Base-by-base conservation (phyloP, 352 stramenopile species). In the Globisporangium nunn region DNA sequence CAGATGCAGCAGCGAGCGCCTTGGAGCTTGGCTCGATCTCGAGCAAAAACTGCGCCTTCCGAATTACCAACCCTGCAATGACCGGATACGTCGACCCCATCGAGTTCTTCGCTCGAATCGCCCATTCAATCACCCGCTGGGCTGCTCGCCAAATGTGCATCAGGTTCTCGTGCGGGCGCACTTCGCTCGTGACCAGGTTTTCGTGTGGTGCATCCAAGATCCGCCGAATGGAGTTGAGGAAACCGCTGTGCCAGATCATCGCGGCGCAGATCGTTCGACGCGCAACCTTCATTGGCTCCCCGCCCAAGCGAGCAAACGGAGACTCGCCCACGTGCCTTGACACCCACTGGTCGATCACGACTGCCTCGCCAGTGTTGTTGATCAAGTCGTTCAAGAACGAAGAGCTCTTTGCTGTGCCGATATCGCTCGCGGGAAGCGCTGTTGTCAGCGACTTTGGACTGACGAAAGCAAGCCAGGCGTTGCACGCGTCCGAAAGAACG, bases 141-240 rank as follows among this genome's bases (percentile, higher is more conserved):
- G 87, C 74, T 35, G 87, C 82, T 45, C 87, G 75, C 87, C 87
- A 96, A n/a, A 95, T 91, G 56, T 93, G 80, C 78, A 93, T 93
- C 50, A 96, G 71, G 43, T 90, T 95, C n/a, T 93, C 81, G 50
- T 92, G 78, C 10, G 87, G 87, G 35, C 86, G 78, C 54, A 85
- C 55, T 54, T 93, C 85, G 56, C 84, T 90, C 49, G 81, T 70
- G 23, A 68, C 66, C 17, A 85, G 63, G 54, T 78, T 78, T n/a
- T 62, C 57, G 30, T 56, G 63, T 17, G 50, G 52, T 7, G 55
- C 43, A 1, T 82, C 71, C 31, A 83, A 48, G 51, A 87, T 71
- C 35, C 81, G 80, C 33, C 76, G 78, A 44, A 91, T 78, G 44
- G 63, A 75, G 30, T 47, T 68, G 49, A 88, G 62, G 51, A 87